A percentile compares a stretch with the other conserved stretches of the same genome.
Conservation (phyloP, 1,284 basidiomycete species). For the Ustilago curta region DNA sequence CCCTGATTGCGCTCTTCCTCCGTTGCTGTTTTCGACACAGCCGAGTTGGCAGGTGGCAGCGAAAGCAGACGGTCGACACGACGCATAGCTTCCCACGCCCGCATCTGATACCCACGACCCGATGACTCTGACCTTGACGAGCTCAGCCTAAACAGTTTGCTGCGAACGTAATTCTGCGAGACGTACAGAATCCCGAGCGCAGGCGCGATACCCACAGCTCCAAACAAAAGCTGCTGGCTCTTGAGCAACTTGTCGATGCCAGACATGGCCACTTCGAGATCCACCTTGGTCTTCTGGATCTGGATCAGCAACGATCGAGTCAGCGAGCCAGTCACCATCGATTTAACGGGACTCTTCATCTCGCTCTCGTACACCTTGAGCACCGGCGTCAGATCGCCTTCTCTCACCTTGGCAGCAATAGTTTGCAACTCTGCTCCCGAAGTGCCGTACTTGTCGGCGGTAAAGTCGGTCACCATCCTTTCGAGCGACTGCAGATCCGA, state of each 20-base stretch:
- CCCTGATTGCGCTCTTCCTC: neutral
- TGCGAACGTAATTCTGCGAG: constrained; percentile 71
- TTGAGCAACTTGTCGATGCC: constrained; percentile 92
- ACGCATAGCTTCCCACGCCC: constrained; percentile 71
- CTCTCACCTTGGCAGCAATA: constrained; percentile 77
- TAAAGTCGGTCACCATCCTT: constrained; percentile 89
- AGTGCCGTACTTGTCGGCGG: constrained; percentile 81
- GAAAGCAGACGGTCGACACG: constrained; percentile 68
- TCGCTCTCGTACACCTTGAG: constrained; percentile 91
- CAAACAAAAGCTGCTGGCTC: constrained; percentile 95
- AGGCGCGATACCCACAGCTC: constrained; percentile 95
- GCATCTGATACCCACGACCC: constrained; percentile 67
- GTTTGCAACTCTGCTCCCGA: constrained; percentile 74
- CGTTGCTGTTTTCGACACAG: neutral
- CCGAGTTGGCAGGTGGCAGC: constrained; percentile 23
- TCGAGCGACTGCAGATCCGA: constrained; percentile 89
- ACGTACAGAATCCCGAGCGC: constrained; percentile 83
- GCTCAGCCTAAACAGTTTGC: constrained; percentile 73
- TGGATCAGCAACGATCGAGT: constrained; percentile 90
- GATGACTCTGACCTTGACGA: constrained; percentile 71
- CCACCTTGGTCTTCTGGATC: constrained; percentile 96
- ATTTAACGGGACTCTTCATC: constrained; percentile 84
- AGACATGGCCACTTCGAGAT: constrained; percentile 85
- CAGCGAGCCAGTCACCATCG: constrained; percentile 83
- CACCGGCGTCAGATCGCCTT: constrained; percentile 89